Evolutionary conservation across 257 asterid genomes (phyloP), one percentile per base, ranked within the genome.

Genomic region (Capsicum baccatum): DNA sequence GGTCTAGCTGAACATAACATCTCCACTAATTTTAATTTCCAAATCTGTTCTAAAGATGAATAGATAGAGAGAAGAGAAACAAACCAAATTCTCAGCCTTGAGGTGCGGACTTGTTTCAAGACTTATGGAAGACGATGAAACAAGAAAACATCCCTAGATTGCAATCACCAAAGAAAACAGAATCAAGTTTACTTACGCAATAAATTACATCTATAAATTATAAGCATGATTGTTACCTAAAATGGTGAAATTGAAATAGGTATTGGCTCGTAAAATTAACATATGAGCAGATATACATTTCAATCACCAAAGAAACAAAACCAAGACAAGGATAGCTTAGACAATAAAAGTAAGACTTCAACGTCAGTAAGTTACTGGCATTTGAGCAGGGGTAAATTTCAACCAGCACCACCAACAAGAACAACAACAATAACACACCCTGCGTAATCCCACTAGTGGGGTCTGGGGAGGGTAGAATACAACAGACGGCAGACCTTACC

Each of bases 61-160:
- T 37, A 44, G 35, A 6, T 37, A 17, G 47, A 79, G 70, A 56
- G 59, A 82, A n/a, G 50, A 83, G 79, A 86, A 63, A 83, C 88
- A 3, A 79, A 96, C 99, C 98, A 92, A 88, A 89, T 88, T 97
- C 81, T 97, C 99, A 8, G 98, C 98, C 89, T 89, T 95, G 79
- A 94, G 89, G 83, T 92, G 98, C 15, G 95, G 97, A 74, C 92
- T 91, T 63, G 92, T 89, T 83, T 96, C 99, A 56, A 92, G 83
- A 90, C 90, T 94, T 66, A 87, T 83, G 21, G 96, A 89, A 68
- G 93, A 83, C 3, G 98, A 96, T 1, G 99, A 92, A 84, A 94
- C 94, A 86, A 97, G 97, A 92, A 96, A 96, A 83, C 92, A 91
- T 16, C 98, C 98, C 99, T 96, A 85, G 44, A 54, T 8, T 81